Evolutionary conservation across 805 yeast genomes (phyloP).

Genomic region (Cyberlindnera sargentensis): DNA sequence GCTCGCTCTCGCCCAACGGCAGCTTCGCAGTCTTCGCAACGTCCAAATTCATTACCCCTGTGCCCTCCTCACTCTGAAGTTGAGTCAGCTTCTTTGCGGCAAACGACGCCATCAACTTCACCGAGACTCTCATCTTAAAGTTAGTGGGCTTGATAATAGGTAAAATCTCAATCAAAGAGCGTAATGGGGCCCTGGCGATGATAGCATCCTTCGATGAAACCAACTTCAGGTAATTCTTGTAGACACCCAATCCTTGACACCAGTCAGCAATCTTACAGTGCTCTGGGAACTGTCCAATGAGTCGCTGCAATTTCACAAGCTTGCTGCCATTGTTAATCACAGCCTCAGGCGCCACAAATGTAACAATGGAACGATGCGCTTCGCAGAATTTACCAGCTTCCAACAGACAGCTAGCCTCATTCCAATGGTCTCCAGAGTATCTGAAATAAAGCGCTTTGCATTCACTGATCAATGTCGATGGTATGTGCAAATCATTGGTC

Average conservation of each 20-base stretch:
- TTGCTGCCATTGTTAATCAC: constrained; percentile 42
- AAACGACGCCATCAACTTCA: constrained; percentile 44
- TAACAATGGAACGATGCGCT: constrained; percentile 55
- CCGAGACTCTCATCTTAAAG: constrained; percentile 39
- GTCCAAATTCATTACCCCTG: constrained; percentile 16
- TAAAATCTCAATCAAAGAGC: constrained; percentile 38
- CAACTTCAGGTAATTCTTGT: constrained; percentile 40
- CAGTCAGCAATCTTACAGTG: constrained; percentile 38
- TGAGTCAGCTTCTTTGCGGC: constrained; percentile 26
- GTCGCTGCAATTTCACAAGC: constrained; percentile 24
- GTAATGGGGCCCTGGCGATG: constrained; percentile 22
- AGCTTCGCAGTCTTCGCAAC: constrained; percentile 31
- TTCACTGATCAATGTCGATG: constrained; percentile 40
- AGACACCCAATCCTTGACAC: constrained; percentile 54
- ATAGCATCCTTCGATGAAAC: constrained; percentile 13
- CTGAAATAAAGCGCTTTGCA: constrained; percentile 55
- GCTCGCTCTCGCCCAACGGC: constrained; percentile 33
- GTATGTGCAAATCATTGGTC: constrained; percentile 37
- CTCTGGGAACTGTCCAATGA: constrained; percentile 39
- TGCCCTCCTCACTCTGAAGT: constrained; percentile 9
- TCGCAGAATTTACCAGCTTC: constrained; percentile 51
- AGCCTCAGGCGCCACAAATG: constrained; percentile 64
- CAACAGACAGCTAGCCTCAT: constrained; percentile 55
- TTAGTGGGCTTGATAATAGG: constrained; percentile 33
- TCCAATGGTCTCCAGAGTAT: constrained; percentile 41